Evolutionary conservation across 1,139 yeast species (phyloP).

Genomic region (Petasospora fabianii): DNA sequence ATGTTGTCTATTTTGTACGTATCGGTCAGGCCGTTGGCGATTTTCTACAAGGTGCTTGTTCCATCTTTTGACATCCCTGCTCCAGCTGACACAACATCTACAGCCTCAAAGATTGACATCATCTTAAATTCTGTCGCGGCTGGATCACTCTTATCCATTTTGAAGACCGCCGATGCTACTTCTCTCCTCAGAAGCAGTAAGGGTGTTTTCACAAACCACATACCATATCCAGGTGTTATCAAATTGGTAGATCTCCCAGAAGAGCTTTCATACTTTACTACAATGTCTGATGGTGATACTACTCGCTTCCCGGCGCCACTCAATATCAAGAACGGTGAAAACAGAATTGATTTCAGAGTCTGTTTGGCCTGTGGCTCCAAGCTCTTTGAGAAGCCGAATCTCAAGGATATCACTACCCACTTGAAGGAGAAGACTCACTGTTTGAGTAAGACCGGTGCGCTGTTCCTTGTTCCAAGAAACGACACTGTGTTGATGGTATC

Average conservation of each 20-base stretch:
- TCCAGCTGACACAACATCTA: constrained; percentile 4
- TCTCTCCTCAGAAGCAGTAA: constrained; percentile 1
- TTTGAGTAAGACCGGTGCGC: constrained; percentile 32
- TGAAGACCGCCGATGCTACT: no score
- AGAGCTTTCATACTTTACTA: constrained; percentile 63
- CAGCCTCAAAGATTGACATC: constrained; percentile 3
- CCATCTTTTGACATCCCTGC: constrained; percentile 15
- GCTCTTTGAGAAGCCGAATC: constrained; percentile 29
- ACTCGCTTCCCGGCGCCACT: constrained; percentile 11
- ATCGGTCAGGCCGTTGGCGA: constrained; percentile 19
- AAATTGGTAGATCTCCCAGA: constrained; percentile 61
- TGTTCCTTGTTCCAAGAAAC: constrained; percentile 43
- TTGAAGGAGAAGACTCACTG: constrained; percentile 35
- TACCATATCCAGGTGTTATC: constrained; percentile 66
- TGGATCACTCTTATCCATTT: constrained; percentile 6
- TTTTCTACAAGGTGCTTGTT: constrained; percentile 20
- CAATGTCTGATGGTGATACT: constrained; percentile 8
- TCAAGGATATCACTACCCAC: constrained; percentile 31
- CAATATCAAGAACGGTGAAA: constrained; percentile 24
- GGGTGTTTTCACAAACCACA: constrained; percentile 20
- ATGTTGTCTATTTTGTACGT: constrained; percentile 13
- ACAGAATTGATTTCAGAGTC: constrained; percentile 37
- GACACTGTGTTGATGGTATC: constrained; percentile 37
- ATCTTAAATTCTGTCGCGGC: constrained; percentile 11
- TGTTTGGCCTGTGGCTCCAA: constrained; percentile 40